A percentile compares a stretch with the other conserved stretches of the same genome.
These are phyloP conservation scores for Calocybe gambosa DNA, from an alignment of 1,284 basidiomycete species.

Conservation along the genomic window DNA sequence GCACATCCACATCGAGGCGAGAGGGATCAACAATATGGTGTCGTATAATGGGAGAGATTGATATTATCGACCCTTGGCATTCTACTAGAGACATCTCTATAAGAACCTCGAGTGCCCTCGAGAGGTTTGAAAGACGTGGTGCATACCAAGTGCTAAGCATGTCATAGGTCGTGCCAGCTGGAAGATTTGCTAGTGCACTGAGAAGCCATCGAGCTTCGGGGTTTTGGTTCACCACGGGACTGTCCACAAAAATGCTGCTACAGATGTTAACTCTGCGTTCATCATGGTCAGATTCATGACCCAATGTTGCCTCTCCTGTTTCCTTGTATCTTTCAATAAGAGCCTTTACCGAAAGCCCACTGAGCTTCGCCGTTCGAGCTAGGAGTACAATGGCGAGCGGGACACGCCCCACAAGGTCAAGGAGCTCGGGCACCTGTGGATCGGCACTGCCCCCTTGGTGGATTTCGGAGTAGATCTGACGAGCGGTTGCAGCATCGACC, in stretches of 20 bases:
- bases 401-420: conserved; percentile 20
- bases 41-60: conserved; percentile 4
- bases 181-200: background rate
- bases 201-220: conserved; percentile 3
- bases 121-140: background rate
- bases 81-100: conserved; percentile 2
- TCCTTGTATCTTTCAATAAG: conserved; percentile 2
- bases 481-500: conserved; percentile 12
- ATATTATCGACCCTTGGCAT: background rate
- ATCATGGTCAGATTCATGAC: background rate
- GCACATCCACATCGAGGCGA: background rate
- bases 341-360: background rate
- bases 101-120: background rate
- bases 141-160: conserved; percentile 2
- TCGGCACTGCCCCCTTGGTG: conserved; percentile 11
- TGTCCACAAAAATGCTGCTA: background rate
- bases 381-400: conserved; percentile 15
- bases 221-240: background rate
- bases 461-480: conserved; percentile 17
- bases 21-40: background rate
- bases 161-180: background rate
- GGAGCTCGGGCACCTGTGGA: conserved; percentile 15
- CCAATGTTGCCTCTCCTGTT: background rate
- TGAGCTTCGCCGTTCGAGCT: background rate
- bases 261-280: conserved; percentile 3